These are phyloP conservation scores for Apiotrichum domesticum DNA, from an alignment of 1,284 basidiomycete species.

Conservation along the genomic window DNA sequence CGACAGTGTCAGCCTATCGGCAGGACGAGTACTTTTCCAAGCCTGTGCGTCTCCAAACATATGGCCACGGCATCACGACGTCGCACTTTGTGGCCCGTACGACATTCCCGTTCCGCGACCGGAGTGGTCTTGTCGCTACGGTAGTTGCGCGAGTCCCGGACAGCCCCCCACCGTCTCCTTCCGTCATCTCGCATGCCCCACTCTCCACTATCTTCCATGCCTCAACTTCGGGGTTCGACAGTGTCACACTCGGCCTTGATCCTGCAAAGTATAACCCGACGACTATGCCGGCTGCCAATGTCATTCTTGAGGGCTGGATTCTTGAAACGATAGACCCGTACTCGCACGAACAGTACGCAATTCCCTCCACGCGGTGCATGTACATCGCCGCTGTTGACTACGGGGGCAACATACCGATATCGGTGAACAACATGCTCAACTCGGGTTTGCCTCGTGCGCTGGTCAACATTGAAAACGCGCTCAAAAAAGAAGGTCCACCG, in stretches of 20 bases:
- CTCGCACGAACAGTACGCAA: conserved; percentile 86
- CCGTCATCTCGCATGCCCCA: conserved; percentile 44
- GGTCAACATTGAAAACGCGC: conserved; percentile 61
- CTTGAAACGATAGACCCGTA: conserved; percentile 96
- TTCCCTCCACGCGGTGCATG: conserved; percentile 88
- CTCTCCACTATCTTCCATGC: conserved; percentile 62
- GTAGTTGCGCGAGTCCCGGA: conserved; percentile 61
- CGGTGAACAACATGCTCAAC: conserved; percentile 85
- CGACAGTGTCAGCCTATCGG: conserved; percentile 57
- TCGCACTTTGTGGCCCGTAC: conserved; percentile 53
- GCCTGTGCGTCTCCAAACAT: conserved; percentile 66
- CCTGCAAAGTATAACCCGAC: conserved; percentile 71
- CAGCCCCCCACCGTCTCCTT: conserved; percentile 46
- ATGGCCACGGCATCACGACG: conserved; percentile 65
- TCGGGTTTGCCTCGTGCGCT: conserved; percentile 63
- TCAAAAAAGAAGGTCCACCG: conserved; percentile 56
- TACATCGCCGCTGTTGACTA: conserved; percentile 84
- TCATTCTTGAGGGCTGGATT: conserved; percentile 92
- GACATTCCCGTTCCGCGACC: conserved; percentile 84
- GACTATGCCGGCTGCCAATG: conserved; percentile 66
- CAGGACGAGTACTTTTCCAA: conserved; percentile 52
- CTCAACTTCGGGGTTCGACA: conserved; percentile 64
- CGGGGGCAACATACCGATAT: conserved; percentile 75
- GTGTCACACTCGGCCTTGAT: conserved; percentile 54
- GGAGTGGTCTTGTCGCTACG: conserved; percentile 76